phyloP scores from a whole-genome alignment of 2,329 filamentous ascomycete genomes.

The Phaeosphaeriaceae sp. region DNA sequence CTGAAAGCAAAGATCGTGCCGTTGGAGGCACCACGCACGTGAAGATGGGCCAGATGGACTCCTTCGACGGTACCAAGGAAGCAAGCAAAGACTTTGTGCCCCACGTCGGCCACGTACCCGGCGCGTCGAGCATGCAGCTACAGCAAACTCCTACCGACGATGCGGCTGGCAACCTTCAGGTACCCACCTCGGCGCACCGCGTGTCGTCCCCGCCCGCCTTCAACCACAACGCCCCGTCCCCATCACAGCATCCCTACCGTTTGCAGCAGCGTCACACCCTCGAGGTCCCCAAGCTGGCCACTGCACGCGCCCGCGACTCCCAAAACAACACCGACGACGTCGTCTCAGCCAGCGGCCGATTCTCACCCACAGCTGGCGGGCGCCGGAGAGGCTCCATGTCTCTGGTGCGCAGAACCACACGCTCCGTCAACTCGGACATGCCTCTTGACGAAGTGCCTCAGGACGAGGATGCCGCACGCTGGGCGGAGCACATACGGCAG shows the following conservation, averaged over 20 bases:
- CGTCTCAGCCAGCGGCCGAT: slow-evolving; percentile 76
- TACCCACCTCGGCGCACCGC: slow-evolving; percentile 51
- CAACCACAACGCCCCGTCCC: slow-evolving; percentile 59
- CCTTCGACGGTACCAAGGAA: slow-evolving; percentile 36
- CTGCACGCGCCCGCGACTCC: slow-evolving; percentile 71
- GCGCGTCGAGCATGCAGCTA: slow-evolving; percentile 13
- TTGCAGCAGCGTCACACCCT: slow-evolving; percentile 86
- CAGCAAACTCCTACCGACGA: slow-evolving; percentile 22
- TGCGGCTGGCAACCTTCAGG: slow-evolving; percentile 44
- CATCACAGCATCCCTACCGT: slow-evolving; percentile 60
- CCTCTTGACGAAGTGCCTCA: slow-evolving; percentile 82
- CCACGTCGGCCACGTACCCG: slow-evolving; percentile 26
- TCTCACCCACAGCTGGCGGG: slow-evolving; percentile 73
- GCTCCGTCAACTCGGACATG: slow-evolving; percentile 84
- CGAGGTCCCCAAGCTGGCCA: slow-evolving; percentile 78
- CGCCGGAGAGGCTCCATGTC: slow-evolving; percentile 82
- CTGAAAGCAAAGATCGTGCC: slow-evolving; percentile 41
- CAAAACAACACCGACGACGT: slow-evolving; percentile 62
- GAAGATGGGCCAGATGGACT: slow-evolving; percentile 40
- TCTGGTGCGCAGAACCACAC: slow-evolving; percentile 79
- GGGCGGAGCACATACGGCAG: slow-evolving; percentile 91
- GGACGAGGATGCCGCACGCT: slow-evolving; percentile 89
- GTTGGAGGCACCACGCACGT: slow-evolving; percentile 46
- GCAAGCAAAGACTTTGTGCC: slow-evolving; percentile 37
- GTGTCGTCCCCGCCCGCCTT: slow-evolving; percentile 69